These are phyloP conservation scores for Leccinum variicolor DNA, from an alignment of 768 basidiomycete species.

Conservation along the genomic window DNA sequence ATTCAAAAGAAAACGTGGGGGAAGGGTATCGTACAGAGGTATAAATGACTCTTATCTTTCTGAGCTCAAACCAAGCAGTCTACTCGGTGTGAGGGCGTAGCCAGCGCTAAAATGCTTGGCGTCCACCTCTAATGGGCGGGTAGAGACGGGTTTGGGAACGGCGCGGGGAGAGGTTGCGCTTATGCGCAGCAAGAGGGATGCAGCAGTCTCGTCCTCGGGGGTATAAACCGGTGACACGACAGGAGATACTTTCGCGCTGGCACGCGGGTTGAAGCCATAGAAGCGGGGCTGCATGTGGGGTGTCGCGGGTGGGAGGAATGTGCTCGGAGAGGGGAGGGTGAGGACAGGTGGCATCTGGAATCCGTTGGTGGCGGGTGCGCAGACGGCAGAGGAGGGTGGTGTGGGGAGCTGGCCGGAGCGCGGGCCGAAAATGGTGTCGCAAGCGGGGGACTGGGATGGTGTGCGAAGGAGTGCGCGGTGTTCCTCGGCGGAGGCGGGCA, in stretches of 20 bases:
- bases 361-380: conserved; percentile 37
- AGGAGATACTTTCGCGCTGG: conserved; percentile 20
- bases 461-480: conserved; percentile 32
- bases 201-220: conserved; percentile 69
- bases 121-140: not conserved
- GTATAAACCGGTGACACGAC: conserved; percentile 25
- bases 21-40: not conserved
- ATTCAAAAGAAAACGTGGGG: not conserved
- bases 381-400: conserved; percentile 54
- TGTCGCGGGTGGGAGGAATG: conserved; percentile 11
- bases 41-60: conserved; percentile 7
- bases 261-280: conserved; percentile 20
- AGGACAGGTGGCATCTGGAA: conserved; percentile 39
- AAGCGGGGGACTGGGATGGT: conserved; percentile 33
- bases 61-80: conserved; percentile 19
- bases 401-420: conserved; percentile 42
- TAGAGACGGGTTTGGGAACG: not conserved
- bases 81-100: conserved; percentile 26
- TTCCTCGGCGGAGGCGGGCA: conserved; percentile 34
- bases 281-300: conserved; percentile 19
- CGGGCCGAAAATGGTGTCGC: conserved; percentile 23
- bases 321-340: conserved; percentile 35
- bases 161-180: conserved; percentile 31
- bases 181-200: conserved; percentile 64
- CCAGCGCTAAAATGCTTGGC: not conserved